Base-by-base conservation (phyloP, 2,329 filamentous ascomycete species). In the Akanthomyces lecanii region DNA sequence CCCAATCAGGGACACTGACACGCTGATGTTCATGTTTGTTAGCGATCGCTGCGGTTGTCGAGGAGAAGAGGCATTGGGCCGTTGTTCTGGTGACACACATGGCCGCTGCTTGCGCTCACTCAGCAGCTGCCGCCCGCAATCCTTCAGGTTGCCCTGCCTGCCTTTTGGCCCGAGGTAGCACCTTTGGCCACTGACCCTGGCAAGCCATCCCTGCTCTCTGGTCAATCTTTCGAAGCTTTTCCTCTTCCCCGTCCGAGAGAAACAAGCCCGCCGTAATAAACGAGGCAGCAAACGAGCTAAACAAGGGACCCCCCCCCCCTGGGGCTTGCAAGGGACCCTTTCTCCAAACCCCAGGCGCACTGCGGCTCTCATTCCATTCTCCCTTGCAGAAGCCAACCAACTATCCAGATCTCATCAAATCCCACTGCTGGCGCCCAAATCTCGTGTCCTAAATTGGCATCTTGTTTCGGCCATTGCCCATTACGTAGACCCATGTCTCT, bases 391-490 rank as follows among this genome's bases (percentile, higher is more conserved):
- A 16, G 36, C 40, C 53, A 25, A 30, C 14, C 38, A 36, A 11
- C 33, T 7, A 36, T 36, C 53, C 28, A 62, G 59, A 55, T 53
- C 59, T 62, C 40, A 36, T 36, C 8, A 54, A 36, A 11, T 21
- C 38, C 38, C 38, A 40, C 12, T 16, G 38, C 14, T 14, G 38
- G 38, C 38, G 36, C 45, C 44, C 58, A 64, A 68, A 70, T 55
- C 71, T 74, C 72, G 71, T 74, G 71, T 74, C 70, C 72, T 56
- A 66, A 73, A 72, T 69, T 71, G 72, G 71, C 60, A 67, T 63
- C 54, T 63, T 59, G 36, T 58, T 58, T 63, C 59, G 52, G 51
- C 52, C 50, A 42, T 61, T 30, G 33, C 45, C 56, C 42, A 57
- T 57, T 38, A 59, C 44, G 44, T 59, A 18, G 38, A 14, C 57